Conservation (phyloP, 2,329 filamentous ascomycete species). For the Bipolaris zeicola region DNA sequence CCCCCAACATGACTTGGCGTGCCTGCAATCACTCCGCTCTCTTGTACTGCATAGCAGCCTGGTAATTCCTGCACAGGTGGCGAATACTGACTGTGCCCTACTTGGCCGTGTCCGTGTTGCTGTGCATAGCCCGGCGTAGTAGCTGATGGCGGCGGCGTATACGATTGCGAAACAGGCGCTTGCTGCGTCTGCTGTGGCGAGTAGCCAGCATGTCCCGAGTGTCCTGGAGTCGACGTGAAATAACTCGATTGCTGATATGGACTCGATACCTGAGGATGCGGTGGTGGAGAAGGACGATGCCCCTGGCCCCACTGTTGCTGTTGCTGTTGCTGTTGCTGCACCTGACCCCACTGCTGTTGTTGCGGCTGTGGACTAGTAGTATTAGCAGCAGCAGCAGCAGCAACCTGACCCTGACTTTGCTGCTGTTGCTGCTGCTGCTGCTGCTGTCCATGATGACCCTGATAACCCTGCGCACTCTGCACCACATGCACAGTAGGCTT, state of each 20-base stretch:
- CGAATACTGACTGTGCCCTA: conserved; percentile 13
- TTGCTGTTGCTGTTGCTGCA: conserved; percentile 8
- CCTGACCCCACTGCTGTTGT: conserved; percentile 20
- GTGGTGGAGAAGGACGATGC: conserved; percentile 24
- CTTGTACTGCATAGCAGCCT: conserved; percentile 26
- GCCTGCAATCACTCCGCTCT: conserved; percentile 34
- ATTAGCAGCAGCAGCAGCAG: too few species aligned
- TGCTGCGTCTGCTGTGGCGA: conserved; percentile 28
- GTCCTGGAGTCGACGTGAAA: conserved; percentile 25
- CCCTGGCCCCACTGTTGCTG: conserved; percentile 21
- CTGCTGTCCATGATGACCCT: conserved; percentile 29
- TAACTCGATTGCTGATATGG: conserved; percentile 33
- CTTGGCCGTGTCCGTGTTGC: conserved; percentile 23
- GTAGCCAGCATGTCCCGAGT: conserved; percentile 36
- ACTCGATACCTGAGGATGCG: conserved; percentile 19
- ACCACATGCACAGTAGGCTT: conserved; percentile 27
- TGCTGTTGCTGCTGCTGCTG: not conserved
- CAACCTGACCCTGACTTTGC: conserved; percentile 8
- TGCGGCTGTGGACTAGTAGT: conserved; percentile 10
- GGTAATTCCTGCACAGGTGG: not conserved
- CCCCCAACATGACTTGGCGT: conserved; percentile 9
- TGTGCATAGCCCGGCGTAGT: conserved; percentile 6
- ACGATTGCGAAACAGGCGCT: conserved; percentile 8
- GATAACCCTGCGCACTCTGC: conserved; percentile 38
- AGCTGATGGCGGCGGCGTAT: conserved; percentile 24